phyloP scores from a whole-genome alignment of 139 green algal genomes.

The Micromonas commoda region DNA sequence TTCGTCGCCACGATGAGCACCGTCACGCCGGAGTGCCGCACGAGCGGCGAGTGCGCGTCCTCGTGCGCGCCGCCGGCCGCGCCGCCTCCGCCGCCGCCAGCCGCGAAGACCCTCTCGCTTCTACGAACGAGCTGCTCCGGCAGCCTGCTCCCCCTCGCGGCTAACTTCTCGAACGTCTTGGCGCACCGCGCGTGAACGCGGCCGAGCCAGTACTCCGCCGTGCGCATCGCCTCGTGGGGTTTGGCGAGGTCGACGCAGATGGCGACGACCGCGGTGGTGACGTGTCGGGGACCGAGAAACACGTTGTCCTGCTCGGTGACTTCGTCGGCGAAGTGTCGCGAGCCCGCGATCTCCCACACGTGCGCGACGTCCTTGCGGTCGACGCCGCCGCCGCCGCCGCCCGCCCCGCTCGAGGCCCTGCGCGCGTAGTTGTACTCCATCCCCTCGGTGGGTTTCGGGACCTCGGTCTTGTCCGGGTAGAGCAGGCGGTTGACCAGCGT shows the following conservation, averaged over 20 bases:
- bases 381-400: constrained; percentile 11
- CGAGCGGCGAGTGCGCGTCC: constrained; percentile 15
- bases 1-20: constrained; percentile 57
- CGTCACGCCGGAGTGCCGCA: constrained; percentile 50
- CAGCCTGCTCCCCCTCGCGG: constrained; percentile 54
- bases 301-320: constrained; percentile 43
- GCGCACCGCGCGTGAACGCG: constrained; percentile 45
- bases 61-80: constrained; percentile 38
- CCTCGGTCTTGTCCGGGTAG: constrained; percentile 46
- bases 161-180: constrained; percentile 53
- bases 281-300: constrained; percentile 41
- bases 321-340: constrained; percentile 50
- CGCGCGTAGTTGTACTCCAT: constrained; percentile 61
- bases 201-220: constrained; percentile 46
- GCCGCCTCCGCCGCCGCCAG: no score
- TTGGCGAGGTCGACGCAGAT: constrained; percentile 61
- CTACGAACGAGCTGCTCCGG: constrained; percentile 56
- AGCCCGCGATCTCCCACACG: constrained; percentile 61
- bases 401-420: constrained; percentile 33
- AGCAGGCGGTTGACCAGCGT: constrained; percentile 61
- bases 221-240: constrained; percentile 43
- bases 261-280: constrained; percentile 45
- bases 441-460: constrained; percentile 55
- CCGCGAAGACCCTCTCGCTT: constrained; percentile 29
- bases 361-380: constrained; percentile 63